These are phyloP conservation scores for Penicillium olsonii DNA, from an alignment of 2,329 filamentous ascomycete genomes.

Conservation along the genomic window DNA sequence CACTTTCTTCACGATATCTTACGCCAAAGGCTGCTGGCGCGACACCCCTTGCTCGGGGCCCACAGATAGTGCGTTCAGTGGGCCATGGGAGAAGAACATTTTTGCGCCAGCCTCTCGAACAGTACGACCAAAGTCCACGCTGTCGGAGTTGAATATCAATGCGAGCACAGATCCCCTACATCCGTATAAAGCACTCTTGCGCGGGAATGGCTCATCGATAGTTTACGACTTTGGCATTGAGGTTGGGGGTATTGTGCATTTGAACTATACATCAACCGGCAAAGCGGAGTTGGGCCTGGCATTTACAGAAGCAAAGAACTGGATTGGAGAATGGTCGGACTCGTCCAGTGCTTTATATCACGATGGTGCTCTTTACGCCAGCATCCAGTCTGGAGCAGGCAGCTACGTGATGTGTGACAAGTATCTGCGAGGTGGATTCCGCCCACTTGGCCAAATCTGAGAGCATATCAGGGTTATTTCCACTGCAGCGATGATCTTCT, in stretches of 20 bases:
- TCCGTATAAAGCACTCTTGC: slow-evolving; percentile 36
- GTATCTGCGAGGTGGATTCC: slow-evolving; percentile 47
- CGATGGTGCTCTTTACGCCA: slow-evolving; percentile 44
- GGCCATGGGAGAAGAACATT: slow-evolving; percentile 60
- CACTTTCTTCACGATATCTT: slow-evolving; percentile 14
- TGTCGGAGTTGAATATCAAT: slow-evolving; percentile 37
- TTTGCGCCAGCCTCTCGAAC: slow-evolving; percentile 57
- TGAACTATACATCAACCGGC: slow-evolving; percentile 51
- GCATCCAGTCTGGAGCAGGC: slow-evolving; percentile 34
- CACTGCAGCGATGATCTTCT: slow-evolving; percentile 53
- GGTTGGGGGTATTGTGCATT: slow-evolving; percentile 57
- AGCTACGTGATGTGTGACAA: slow-evolving; percentile 43
- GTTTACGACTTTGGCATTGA: slow-evolving; percentile 63
- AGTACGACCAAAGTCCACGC: slow-evolving; percentile 49
- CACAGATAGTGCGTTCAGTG: slow-evolving; percentile 53
- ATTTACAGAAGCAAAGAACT: slow-evolving; percentile 52
- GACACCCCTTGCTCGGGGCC: slow-evolving; percentile 57
- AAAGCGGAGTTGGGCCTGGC: slow-evolving; percentile 47
- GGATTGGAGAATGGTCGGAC: slow-evolving; percentile 51
- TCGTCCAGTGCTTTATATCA: slow-evolving; percentile 51
- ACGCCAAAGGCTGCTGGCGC: slow-evolving; percentile 53
- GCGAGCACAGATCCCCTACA: slow-evolving; percentile 24
- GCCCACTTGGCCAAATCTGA: slow-evolving; percentile 55
- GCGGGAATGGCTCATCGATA: slow-evolving; percentile 54
- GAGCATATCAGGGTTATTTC: slow-evolving; percentile 57